Conservation (phyloP, 1,284 basidiomycete species). For the Fistulinella staudtii region DNA sequence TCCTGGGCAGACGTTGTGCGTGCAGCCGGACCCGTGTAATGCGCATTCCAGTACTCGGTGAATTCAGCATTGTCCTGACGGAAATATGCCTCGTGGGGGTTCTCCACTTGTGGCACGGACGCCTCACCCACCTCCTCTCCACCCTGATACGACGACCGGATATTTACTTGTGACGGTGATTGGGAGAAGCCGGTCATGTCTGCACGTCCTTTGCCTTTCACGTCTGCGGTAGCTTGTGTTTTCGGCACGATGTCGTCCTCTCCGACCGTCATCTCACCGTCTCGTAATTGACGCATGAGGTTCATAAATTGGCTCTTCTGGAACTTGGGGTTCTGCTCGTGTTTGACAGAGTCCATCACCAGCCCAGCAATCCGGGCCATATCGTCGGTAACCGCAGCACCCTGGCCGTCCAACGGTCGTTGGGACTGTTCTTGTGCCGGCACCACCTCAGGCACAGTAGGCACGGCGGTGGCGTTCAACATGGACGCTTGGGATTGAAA, state of each 20-base stretch:
- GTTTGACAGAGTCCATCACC: slow-evolving; percentile 65
- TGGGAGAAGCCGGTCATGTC: slow-evolving; percentile 2
- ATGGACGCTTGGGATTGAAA: slow-evolving; percentile 55
- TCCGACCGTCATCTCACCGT: slow-evolving; percentile 80
- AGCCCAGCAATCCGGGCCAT: slow-evolving; percentile 73
- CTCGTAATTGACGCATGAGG: slow-evolving; percentile 83
- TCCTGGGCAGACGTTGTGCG: no score
- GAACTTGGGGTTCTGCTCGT: slow-evolving; percentile 83
- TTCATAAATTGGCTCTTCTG: slow-evolving; percentile 84
- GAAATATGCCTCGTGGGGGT: slow-evolving; percentile 64
- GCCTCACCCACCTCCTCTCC: no score
- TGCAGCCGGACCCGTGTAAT: slow-evolving; percentile 18
- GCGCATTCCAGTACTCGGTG: slow-evolving; percentile 51
- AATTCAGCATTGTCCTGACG: slow-evolving; percentile 68
- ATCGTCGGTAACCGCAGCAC: slow-evolving; percentile 49
- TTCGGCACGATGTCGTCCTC: slow-evolving; percentile 72
- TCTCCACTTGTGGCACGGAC: no score
- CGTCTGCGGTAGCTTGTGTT: slow-evolving; percentile 40
- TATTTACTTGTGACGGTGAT: no score
- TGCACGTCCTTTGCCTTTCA: slow-evolving; percentile 67
- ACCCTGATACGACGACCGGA: no score
- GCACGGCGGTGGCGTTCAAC: slow-evolving; percentile 14
- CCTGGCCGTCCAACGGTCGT: slow-evolving; percentile 16
- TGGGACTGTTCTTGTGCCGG: slow-evolving; percentile 17
- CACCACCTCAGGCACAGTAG: neutral